These are phyloP conservation scores for Candida fluviatilis DNA, from an alignment of 805 yeast species.

Conservation along the genomic window DNA sequence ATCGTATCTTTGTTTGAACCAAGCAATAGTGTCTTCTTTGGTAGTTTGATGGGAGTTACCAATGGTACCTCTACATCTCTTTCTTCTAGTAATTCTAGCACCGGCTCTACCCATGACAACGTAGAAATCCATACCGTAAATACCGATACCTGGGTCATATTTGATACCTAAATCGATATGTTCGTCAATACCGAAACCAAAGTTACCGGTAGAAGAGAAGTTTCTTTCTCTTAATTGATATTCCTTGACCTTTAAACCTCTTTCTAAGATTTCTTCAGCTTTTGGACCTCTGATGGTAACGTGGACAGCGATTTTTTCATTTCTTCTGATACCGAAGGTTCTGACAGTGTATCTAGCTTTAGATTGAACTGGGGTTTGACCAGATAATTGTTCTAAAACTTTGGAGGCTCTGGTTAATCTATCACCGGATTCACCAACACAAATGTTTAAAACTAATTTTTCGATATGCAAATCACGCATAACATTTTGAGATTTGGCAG, in stretches of 20 bases:
- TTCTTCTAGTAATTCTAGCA: conserved; percentile 97
- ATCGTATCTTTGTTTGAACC: conserved; percentile 99
- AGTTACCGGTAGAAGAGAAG: conserved; percentile 99
- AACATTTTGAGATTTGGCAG: conserved; percentile 68
- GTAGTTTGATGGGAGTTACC: conserved; percentile 91
- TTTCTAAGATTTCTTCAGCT: conserved; percentile 91
- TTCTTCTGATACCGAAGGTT: conserved; percentile 99
- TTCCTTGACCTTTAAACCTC: conserved; percentile 99
- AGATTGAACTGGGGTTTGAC: conserved; percentile 99
- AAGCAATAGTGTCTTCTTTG: conserved; percentile 91
- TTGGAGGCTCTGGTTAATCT: conserved; percentile 99
- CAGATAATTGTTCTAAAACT: conserved; percentile 99
- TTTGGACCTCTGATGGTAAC: conserved; percentile 99
- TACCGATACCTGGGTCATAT: conserved; percentile 99
- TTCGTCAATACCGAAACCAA: conserved; percentile 99
- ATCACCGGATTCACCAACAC: conserved; percentile 99
- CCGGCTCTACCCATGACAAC: conserved; percentile 99
- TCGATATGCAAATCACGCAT: conserved; percentile 99
- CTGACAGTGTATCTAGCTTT: conserved; percentile 99
- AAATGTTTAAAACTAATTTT: conserved; percentile 98
- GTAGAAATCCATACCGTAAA: conserved; percentile 99
- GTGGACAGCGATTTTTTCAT: conserved; percentile 99
- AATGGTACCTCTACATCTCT: conserved; percentile 83
- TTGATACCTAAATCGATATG: conserved; percentile 99
- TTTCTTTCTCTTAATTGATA: conserved; percentile 91